phyloP scores from a whole-genome alignment of 176 grass and related monocot species.

The Elymus sibiricus region DNA sequence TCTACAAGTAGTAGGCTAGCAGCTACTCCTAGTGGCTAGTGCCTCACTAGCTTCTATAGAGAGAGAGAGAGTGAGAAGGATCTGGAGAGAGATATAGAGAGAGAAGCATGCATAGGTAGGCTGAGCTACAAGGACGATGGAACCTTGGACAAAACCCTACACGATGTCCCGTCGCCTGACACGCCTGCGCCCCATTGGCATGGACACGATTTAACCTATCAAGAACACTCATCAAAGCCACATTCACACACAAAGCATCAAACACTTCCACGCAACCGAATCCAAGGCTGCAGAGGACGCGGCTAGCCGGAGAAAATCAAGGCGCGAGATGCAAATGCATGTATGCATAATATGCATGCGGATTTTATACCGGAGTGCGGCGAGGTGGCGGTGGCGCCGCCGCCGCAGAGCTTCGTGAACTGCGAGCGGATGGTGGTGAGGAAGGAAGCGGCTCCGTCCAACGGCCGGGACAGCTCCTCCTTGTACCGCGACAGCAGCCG shows the following conservation, averaged over 20 bases:
- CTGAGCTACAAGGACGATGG: constrained; percentile 15
- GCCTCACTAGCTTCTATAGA: background rate
- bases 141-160: constrained; percentile 64
- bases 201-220: constrained; percentile 92
- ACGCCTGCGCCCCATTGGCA: constrained; percentile 76
- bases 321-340: background rate
- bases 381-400: constrained; percentile 19
- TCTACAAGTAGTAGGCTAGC: constrained; percentile 9
- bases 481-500: constrained; percentile 66
- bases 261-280: background rate
- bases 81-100: background rate
- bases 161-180: constrained; percentile 55
- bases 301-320: background rate
- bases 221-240: constrained; percentile 44
- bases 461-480: constrained; percentile 85
- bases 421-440: constrained; percentile 78
- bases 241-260: constrained; percentile 17
- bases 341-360: background rate
- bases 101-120: background rate
- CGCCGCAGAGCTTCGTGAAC: constrained; percentile 67
- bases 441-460: constrained; percentile 85
- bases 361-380: constrained; percentile 33
- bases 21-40: too few relatives aligned
- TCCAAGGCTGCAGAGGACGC: background rate
- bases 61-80: background rate